Evolutionary conservation across 2,329 filamentous ascomycete genomes (phyloP), one percentile per base, ranked within the genome.

Genomic region (Diplocarpon mali): DNA sequence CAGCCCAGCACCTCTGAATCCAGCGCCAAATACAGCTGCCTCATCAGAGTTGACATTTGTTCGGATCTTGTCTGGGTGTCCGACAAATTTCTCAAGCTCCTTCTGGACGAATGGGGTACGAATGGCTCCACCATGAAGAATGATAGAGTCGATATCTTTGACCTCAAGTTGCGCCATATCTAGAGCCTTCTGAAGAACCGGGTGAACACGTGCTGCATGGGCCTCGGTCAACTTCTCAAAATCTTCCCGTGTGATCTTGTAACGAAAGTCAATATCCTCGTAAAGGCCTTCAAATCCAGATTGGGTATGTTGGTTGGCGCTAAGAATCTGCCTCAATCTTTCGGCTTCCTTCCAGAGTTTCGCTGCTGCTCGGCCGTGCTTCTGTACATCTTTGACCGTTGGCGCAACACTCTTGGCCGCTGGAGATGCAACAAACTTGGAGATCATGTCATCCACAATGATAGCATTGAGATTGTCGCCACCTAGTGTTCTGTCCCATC

Each of bases 11-110:
- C 86, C 92, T 61, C 89, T 86, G 73, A 98, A 96, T 24, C 84
- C 89, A 44, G 92, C 90, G 57, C 92, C 92, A 64, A 96, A 94
- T 9, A 94, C 92, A 40, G 92, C 92, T 17, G 92, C 84, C 67
- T 98, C 92, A 59, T 98, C 92, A 10, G 90, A 85, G 67, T 98
- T 98, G 61, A 98, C 92, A 57, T 93, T 98, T 60, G 82, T 84
- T 53, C 88, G 83, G 48, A 98, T 72, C 70, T 94, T 95, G 41
- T 83, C 78, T 7, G 79, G 66, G 14, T 73, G 76, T 31, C 85
- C 84, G 40, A 80, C 75, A 35, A 85, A 65, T 50, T 78, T 76
- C 66, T 95, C 88, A 13, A 98, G 77, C 57, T 83, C 75, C 65
- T 82, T 90, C 64, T 96, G 90, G 10, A 98, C 86, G 57, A 96